These are phyloP conservation scores for Colletotrichum noveboracense DNA, from an alignment of 2,329 filamentous ascomycete genomes.

Conservation along the genomic window DNA sequence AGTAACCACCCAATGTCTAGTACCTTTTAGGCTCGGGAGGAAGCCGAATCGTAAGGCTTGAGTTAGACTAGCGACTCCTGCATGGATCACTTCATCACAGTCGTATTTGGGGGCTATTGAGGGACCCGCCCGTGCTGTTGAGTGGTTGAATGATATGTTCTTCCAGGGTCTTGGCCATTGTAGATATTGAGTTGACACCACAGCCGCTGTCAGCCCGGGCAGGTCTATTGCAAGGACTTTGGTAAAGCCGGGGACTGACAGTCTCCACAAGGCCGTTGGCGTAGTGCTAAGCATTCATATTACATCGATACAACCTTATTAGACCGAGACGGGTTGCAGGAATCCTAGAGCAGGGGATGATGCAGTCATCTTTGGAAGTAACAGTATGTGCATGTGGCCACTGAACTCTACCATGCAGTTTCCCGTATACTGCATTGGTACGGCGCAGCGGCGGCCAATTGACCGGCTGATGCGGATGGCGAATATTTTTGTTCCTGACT, in stretches of 20 bases:
- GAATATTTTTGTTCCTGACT: too few species aligned
- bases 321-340: not conserved
- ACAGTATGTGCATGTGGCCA: not conserved
- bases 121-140: not conserved
- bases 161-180: not conserved
- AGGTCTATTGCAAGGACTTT: too few species aligned
- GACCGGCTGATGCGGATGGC: not conserved
- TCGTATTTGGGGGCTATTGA: not conserved
- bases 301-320: not conserved
- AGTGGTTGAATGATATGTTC: too few species aligned
- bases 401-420: too few species aligned
- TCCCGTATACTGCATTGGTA: not conserved
- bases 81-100: not conserved
- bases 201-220: too few species aligned
- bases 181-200: not conserved
- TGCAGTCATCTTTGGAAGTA: not conserved
- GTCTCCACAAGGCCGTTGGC: not conserved
- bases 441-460: not conserved
- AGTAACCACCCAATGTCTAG: not conserved
- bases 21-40: not conserved
- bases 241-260: too few species aligned
- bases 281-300: not conserved
- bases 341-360: not conserved
- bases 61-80: not conserved
- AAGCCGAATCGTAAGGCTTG: not conserved